Evolutionary conservation across 139 green algal genomes (phyloP).

Genomic region (Closterium sp.): DNA sequence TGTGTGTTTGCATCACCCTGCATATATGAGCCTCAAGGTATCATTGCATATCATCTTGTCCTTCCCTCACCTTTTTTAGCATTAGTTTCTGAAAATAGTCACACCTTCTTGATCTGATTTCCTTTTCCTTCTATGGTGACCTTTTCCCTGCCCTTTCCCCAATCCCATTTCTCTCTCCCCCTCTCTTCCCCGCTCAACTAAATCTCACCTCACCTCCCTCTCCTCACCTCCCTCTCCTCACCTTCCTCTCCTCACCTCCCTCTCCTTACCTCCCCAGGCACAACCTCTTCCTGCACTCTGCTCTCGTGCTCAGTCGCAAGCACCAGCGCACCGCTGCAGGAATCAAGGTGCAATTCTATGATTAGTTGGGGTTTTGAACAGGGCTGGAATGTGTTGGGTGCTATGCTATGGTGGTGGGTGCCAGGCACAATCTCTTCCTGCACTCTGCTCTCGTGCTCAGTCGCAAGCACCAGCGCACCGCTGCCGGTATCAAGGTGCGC

Average conservation of each 20-base stretch:
- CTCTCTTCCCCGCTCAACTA: background rate
- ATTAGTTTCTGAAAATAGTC: too few species aligned
- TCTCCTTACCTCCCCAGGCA: conserved; percentile 44
- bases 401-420: too few species aligned
- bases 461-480: conserved; percentile 31
- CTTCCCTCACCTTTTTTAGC: background rate
- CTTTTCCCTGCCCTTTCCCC: too few species aligned
- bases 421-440: conserved; percentile 85
- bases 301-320: conserved; percentile 67
- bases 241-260: background rate
- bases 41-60: too few species aligned
- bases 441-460: conserved; percentile 78
- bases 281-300: conserved; percentile 90
- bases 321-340: background rate
- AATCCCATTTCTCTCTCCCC: too few species aligned
- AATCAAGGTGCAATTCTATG: conserved; percentile 21
- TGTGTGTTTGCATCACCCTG: background rate
- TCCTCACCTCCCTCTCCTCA: too few species aligned
- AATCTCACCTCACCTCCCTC: background rate
- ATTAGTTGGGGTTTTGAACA: background rate
- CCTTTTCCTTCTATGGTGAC: too few species aligned
- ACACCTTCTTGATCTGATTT: background rate
- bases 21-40: too few species aligned
- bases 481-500: conserved; percentile 17
- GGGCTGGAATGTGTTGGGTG: background rate